These are phyloP conservation scores for Picochlorum costavermella DNA, from an alignment of 139 green algal genomes.

Conservation along the genomic window DNA sequence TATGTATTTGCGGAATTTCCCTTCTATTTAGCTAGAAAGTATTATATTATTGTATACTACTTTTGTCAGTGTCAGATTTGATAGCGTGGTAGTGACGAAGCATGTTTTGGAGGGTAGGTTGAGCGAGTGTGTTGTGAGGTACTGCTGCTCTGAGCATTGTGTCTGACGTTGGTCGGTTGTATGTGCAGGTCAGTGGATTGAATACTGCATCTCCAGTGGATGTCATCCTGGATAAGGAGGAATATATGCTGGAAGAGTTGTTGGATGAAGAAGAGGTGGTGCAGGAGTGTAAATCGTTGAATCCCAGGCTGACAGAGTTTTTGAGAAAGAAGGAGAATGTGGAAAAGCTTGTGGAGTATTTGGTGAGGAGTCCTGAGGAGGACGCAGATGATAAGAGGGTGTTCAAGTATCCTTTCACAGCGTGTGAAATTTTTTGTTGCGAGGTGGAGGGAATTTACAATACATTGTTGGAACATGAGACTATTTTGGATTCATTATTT, in stretches of 20 bases:
- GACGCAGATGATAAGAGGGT: conserved; percentile 49
- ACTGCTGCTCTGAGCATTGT: too few species aligned
- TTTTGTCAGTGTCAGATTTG: too few species aligned
- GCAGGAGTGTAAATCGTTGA: conserved; percentile 87
- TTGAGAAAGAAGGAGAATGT: conserved; percentile 59
- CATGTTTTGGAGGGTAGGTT: conserved; percentile 33
- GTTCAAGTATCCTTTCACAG: conserved; percentile 92
- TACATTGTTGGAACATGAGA: conserved; percentile 69
- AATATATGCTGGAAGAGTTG: conserved; percentile 85
- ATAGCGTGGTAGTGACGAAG: neutral
- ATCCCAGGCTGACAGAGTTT: conserved; percentile 73
- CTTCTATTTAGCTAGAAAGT: too few species aligned
- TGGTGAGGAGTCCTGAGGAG: conserved; percentile 39
- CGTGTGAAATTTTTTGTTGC: conserved; percentile 95
- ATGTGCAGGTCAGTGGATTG: conserved; percentile 28
- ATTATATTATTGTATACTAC: too few species aligned
- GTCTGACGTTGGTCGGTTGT: neutral
- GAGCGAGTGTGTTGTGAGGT: neutral
- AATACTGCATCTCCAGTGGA: conserved; percentile 47
- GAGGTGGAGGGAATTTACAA: conserved; percentile 92
- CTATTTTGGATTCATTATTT: conserved; percentile 76
- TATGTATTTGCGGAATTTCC: too few species aligned
- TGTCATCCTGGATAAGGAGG: conserved; percentile 79
- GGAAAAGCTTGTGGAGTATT: conserved; percentile 64
- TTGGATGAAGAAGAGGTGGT: conserved; percentile 92